These are phyloP conservation scores for Zostera marina DNA, from an alignment of 116 monocot genomes.

Conservation along the genomic window DNA sequence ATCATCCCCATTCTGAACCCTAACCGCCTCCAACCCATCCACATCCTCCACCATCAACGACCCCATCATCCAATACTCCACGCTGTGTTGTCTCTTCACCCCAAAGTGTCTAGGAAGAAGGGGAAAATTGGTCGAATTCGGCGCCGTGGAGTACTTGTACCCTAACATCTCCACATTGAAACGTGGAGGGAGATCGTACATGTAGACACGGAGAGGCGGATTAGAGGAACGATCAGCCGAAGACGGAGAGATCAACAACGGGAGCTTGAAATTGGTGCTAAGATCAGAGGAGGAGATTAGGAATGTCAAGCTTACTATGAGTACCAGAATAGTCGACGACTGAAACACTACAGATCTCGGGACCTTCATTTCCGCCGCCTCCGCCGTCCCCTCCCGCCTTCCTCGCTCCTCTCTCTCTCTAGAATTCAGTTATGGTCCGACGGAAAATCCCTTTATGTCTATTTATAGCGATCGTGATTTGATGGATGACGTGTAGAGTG, in stretches of 20 bases:
- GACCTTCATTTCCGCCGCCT: no score
- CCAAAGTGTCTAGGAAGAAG: constrained; percentile 43
- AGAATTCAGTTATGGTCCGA: no score
- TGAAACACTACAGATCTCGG: not conserved
- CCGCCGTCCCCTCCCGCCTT: no score
- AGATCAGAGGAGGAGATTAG: constrained; percentile 32
- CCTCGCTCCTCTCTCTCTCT: not conserved
- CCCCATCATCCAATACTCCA: constrained; percentile 96
- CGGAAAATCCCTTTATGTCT: no score
- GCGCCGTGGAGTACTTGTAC: not conserved
- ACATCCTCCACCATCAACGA: constrained; percentile 29
- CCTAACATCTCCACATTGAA: constrained; percentile 76
- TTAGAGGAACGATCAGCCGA: constrained; percentile 3
- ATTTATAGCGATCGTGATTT: no score
- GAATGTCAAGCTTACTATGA: constrained; percentile 26
- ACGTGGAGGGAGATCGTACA: constrained; percentile 77
- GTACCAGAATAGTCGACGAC: constrained; percentile 13
- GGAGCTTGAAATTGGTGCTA: constrained; percentile 11
- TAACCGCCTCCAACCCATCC: constrained; percentile 36
- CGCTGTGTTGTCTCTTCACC: constrained; percentile 83
- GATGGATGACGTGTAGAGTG: no score
- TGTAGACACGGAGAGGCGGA: constrained; percentile 49
- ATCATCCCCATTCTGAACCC: constrained; percentile 38
- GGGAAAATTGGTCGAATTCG: constrained; percentile 28
- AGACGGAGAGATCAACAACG: constrained; percentile 6